Percentiles rank a stretch among this genome's conserved stretches.
phyloP scores from a whole-genome alignment of 805 yeast species.

The Zygosaccharomyces lentus region DNA sequence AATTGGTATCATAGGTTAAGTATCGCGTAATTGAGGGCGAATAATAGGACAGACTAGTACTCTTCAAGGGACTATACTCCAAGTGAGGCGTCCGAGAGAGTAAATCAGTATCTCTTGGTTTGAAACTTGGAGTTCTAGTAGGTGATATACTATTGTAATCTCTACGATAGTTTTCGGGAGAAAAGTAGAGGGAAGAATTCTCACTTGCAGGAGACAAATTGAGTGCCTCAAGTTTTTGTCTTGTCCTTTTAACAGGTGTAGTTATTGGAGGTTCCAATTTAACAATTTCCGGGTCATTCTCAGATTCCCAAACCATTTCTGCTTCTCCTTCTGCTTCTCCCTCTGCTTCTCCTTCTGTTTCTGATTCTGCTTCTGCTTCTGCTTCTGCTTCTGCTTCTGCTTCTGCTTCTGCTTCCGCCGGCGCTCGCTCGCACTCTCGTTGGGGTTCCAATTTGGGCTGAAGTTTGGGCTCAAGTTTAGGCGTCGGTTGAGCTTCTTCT shows the following conservation, averaged over 20 bases:
- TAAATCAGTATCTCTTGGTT: slow-evolving; percentile 5
- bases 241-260: slow-evolving; percentile 3
- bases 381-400: background rate
- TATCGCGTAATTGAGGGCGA: slow-evolving; percentile 32
- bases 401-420: background rate
- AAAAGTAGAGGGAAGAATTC: slow-evolving; percentile 3
- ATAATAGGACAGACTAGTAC: slow-evolving; percentile 29
- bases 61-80: slow-evolving; percentile 28
- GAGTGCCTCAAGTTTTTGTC: slow-evolving; percentile 1
- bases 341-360: background rate
- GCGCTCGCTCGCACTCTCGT: no score
- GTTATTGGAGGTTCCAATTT: slow-evolving; percentile 4
- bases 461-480: background rate
- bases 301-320: background rate
- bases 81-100: slow-evolving; percentile 17
- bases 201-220: slow-evolving; percentile 11
- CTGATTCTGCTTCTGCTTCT: background rate
- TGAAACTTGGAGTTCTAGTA: slow-evolving; percentile 14
- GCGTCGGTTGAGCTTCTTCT: background rate
- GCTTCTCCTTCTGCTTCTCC: background rate
- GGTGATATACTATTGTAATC: slow-evolving; percentile 3
- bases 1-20: slow-evolving; percentile 28
- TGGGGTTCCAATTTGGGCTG: background rate
- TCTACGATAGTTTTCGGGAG: background rate
- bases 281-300: background rate